Evolutionary conservation across 805 yeast species (phyloP).

Genomic region (Clavispora asparagi): DNA sequence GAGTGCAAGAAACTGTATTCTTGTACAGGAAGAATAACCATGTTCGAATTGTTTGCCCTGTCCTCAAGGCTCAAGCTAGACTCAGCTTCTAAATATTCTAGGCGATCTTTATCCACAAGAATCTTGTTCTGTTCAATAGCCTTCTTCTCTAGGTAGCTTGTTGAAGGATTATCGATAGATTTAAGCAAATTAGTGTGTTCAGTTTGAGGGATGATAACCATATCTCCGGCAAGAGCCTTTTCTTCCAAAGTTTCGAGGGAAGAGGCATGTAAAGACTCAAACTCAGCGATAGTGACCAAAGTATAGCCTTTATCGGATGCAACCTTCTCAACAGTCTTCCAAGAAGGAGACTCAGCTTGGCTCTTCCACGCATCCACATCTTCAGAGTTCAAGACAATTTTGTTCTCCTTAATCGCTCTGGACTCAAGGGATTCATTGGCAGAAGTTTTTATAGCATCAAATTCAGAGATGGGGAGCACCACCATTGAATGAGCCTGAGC

Average conservation of each 20-base stretch:
- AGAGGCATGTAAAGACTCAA: conserved; percentile 2
- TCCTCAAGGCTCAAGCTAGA: conserved; percentile 10
- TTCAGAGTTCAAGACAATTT: conserved; percentile 3
- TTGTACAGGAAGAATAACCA: conserved; percentile 10
- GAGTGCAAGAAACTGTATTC: conserved; percentile 9
- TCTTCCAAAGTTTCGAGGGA: conserved; percentile 7
- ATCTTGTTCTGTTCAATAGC: conserved; percentile 4
- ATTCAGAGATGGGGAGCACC: conserved; percentile 8
- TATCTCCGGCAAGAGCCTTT: conserved; percentile 7
- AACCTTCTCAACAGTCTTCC: conserved; percentile 5
- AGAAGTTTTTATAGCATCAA: conserved; percentile 1
- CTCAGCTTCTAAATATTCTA: conserved; percentile 9
- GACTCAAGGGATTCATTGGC: conserved; percentile 6
- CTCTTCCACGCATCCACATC: conserved; percentile 1
- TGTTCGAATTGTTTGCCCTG: conserved; percentile 14
- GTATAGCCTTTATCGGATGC: conserved; percentile 5
- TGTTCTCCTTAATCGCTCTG: conserved; percentile 6
- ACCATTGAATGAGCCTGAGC: conserved; percentile 7
- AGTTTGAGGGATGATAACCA: conserved; percentile 4
- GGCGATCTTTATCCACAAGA: conserved; percentile 7
- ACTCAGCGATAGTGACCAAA: conserved; percentile 3
- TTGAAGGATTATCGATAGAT: conserved; percentile 1
- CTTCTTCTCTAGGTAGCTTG: conserved; percentile 3
- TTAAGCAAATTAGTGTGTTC: conserved; percentile 4
- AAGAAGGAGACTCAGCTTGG: background rate